Evolutionary conservation across 345 rosid genomes (phyloP).

Genomic region (Fremontodendron californicum): DNA sequence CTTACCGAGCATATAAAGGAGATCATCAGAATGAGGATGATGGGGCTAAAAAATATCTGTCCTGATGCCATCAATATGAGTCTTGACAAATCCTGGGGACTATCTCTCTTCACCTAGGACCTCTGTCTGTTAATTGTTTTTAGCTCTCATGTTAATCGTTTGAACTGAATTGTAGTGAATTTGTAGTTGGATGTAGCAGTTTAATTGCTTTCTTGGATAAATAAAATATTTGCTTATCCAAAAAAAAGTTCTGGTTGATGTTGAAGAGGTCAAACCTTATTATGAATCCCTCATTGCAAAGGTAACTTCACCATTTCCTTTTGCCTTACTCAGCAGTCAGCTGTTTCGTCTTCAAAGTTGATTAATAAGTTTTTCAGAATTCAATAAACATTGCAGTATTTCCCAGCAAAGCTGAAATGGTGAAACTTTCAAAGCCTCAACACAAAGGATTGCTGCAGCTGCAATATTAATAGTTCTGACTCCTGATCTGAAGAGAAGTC

Average conservation of each 20-base stretch:
- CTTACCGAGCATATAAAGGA: no score
- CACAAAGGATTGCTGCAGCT: not conserved
- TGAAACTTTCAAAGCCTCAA: slow-evolving; percentile 11
- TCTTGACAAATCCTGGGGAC: no score
- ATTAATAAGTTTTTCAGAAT: not conserved
- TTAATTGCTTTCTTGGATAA: no score
- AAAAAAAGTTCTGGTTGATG: slow-evolving; percentile 15
- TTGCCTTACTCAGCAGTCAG: not conserved
- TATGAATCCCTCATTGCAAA: slow-evolving; percentile 40
- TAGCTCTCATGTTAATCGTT: no score
- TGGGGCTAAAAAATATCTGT: no score
- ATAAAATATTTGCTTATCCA: no score
- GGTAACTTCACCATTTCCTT: slow-evolving; percentile 14
- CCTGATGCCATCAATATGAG: no score
- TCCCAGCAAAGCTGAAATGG: slow-evolving; percentile 33
- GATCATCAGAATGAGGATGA: no score
- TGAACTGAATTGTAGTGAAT: no score
- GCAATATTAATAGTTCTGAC: not conserved
- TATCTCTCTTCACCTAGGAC: no score
- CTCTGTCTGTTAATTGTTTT: no score
- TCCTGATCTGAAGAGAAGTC: not conserved
- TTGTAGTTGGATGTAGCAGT: no score
- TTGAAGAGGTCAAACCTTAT: slow-evolving; percentile 43
- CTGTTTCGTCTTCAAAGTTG: not conserved
- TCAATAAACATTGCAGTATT: slow-evolving; percentile 27